Conservation (phyloP, 1,284 basidiomycete species). For the Wolfiporia cocos region DNA sequence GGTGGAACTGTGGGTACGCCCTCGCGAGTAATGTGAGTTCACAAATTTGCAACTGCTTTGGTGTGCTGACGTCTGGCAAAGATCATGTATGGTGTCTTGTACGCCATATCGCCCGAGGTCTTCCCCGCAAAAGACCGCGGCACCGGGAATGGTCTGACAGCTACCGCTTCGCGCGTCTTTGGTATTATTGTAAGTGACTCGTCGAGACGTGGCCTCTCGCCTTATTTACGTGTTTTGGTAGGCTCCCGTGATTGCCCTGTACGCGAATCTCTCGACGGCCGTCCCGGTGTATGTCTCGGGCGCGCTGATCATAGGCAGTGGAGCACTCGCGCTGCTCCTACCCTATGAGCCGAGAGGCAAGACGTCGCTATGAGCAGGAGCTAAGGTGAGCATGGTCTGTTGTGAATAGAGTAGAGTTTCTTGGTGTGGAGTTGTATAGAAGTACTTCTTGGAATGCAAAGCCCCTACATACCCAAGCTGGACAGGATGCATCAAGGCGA, state of each 20-base stretch:
- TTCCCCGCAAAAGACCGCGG: slow-evolving; percentile 72
- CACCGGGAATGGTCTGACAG: slow-evolving; percentile 55
- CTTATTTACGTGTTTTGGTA: slow-evolving; percentile 18
- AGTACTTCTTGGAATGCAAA: no score
- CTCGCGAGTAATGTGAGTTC: slow-evolving; percentile 52
- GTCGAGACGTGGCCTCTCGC: no score
- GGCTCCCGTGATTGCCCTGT: slow-evolving; percentile 72
- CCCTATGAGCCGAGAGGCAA: slow-evolving; percentile 74
- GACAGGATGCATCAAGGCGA: no score
- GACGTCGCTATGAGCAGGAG: slow-evolving; percentile 34
- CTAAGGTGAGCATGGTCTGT: slow-evolving; percentile 10
- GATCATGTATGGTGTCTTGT: slow-evolving; percentile 76
- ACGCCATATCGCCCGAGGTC: slow-evolving; percentile 64
- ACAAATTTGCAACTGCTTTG: slow-evolving; percentile 5
- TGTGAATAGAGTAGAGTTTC: no score
- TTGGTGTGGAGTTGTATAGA: no score
- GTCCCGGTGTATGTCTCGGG: slow-evolving; percentile 78
- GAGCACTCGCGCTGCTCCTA: slow-evolving; percentile 60
- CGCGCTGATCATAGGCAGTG: slow-evolving; percentile 61
- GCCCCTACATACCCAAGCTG: no score
- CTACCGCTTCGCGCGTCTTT: slow-evolving; percentile 52
- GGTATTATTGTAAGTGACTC: slow-evolving; percentile 51
- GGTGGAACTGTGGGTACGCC: slow-evolving; percentile 56
- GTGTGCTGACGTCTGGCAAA: slow-evolving; percentile 10
- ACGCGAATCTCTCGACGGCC: slow-evolving; percentile 56